Evolutionary conservation across 2,329 filamentous ascomycete species (phyloP), one percentile per base, ranked within the genome.

Genomic region (Ramularia collo-cygni): DNA sequence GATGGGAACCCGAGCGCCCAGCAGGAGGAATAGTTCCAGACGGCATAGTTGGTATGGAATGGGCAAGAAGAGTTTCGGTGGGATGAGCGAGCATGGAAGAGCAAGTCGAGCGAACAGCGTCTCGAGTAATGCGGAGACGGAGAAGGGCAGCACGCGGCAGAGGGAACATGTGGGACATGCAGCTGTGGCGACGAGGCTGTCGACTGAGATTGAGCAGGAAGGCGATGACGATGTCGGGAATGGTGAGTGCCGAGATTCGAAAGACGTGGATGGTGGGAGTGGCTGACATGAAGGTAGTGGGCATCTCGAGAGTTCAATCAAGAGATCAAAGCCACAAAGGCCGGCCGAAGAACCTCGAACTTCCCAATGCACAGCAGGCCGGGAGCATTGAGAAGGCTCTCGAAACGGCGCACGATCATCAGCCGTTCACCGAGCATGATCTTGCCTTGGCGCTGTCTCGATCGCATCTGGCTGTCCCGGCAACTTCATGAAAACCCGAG

Each of bases 1-100:
- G 26, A 71, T 71, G 68, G 69, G 69, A 28, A 70, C 64, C 35
- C 56, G 68, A 28, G 56, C 67, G 40, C 67, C 67, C 7, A 68
- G 65, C 42, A 59, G 58, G 40, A 44, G 54, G 29, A 51, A 52
- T 30, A 57, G 54, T 16, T 41, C 37, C 24, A 38, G 33, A 14
- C 46, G 53, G 35, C 57, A 54, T 33, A 58, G 55, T 39, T 54
- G 55, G 44, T 48, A 56, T 27, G 55, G 53, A 38, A 32, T 54
- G 37, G 46, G 48, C 15, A 46, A 43, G 38, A 52, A 49, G 42
- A 51, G 53, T 40, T 47, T 49, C 40, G 46, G 46, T 31, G 44
- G 46, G 13, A 47, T 42, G 31, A 47, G 47, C 17, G 38, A 39
- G 19, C 21, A 24, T 24, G 21, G 21, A 6, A 24, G 40, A 33